These are phyloP conservation scores for Kingdonia uniflora DNA, from an alignment of 164 flowering plant genomes.

Conservation along the genomic window DNA sequence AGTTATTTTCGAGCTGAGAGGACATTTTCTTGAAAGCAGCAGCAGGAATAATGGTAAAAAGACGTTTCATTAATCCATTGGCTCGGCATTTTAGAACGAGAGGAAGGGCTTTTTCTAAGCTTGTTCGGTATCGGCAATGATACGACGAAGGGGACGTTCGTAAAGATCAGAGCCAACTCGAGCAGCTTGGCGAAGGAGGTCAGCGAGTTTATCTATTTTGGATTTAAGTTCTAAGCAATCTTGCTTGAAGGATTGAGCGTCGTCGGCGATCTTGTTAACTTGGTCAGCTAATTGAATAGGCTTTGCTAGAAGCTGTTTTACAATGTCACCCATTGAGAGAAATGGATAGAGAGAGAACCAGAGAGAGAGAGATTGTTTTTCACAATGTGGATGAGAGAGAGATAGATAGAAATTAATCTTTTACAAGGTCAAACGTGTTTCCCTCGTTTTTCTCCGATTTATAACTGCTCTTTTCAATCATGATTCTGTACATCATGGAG, in stretches of 20 bases:
- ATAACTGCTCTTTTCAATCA: no score
- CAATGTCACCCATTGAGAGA: conserved; percentile 80
- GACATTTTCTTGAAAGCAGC: conserved; percentile 60
- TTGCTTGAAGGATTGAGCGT: conserved; percentile 35
- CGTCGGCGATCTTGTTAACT: conserved; percentile 52
- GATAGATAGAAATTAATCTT: no score
- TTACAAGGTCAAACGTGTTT: no score
- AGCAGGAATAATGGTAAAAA: conserved; percentile 75
- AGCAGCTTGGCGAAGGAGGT: conserved; percentile 70
- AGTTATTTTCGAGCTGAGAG: conserved; percentile 63
- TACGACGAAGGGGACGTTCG: conserved; percentile 82
- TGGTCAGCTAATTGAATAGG: conserved; percentile 77
- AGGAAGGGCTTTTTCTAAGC: conserved; percentile 60
- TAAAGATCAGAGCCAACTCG: conserved; percentile 63
- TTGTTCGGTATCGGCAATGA: conserved; percentile 80
- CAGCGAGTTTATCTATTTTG: conserved; percentile 64
- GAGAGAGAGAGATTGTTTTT: no score
- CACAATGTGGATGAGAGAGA: no score
- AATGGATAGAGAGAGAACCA: no score
- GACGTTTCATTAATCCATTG: conserved; percentile 41
- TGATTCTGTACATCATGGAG: no score
- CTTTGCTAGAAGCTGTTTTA: conserved; percentile 51
- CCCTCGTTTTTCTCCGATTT: no score
- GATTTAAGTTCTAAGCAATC: conserved; percentile 62
- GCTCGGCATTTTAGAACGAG: conserved; percentile 63